Base-by-base conservation (phyloP, 257 asterid genomes). In the Nicotiana sylvestris region DNA sequence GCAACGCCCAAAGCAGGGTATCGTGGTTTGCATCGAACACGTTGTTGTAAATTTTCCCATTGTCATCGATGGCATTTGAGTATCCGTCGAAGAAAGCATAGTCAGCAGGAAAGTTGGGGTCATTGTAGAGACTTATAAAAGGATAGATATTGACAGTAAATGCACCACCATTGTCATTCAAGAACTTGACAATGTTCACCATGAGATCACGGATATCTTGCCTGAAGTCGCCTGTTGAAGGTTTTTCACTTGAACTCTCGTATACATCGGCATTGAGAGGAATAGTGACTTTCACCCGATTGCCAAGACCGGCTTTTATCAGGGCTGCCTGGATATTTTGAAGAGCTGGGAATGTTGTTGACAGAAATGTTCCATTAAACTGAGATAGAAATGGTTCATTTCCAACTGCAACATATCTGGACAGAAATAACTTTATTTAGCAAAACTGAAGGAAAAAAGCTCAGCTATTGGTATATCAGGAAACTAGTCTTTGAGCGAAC, bases 71-170 rank as follows among this genome's bases (percentile, higher is more conserved):
- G 79, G 97, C 85, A 18, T 86, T 46, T 2, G 95, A 80, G 84
- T 21, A 82, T 11, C 97, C 97, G 3, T 91, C 95, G 46, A 93
- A 93, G 87, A 92, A 93, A 85, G 97, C 97, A 43, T 92, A 93
- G 67, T 92, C 97, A 7, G 86, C 86, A 0, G 97, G 97, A 83
- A 93, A 93, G 87, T 87, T 88, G 61, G 90, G 86, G 4, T 93
- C 97, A 1, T 91, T 87, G 85, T 92, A 88, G 25, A 93, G 97
- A 33, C 97, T 92, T 61, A 93, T 89, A 85, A 93, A 93, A 11
- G 97, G 97, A 92, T 93, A 93, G 65, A 93, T 93, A 83, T 93
- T 93, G 86, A 92, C 90, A 1, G 97, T 92, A 89, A 93, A 93
- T 2, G 96, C 90, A 12, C 88, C 92, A 10, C 88, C 90, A 37